Conservation (phyloP, 108 stramenopile species). For the Mediolabrus comicus region DNA sequence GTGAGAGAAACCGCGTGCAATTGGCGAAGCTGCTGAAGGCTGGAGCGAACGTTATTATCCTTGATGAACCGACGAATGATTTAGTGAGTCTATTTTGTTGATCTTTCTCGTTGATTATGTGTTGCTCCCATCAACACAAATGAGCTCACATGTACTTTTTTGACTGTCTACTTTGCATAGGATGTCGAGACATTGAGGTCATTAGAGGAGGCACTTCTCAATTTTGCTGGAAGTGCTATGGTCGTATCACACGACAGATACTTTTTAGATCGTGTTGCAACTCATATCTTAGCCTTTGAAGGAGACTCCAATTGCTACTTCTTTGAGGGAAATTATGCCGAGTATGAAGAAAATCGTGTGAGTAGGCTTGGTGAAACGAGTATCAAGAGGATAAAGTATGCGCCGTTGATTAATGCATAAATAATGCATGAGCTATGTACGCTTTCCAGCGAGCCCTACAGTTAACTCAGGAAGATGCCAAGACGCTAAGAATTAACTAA, state of each 20-base stretch:
- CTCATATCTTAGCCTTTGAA: slow-evolving; percentile 95
- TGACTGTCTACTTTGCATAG: not conserved
- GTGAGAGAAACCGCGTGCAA: slow-evolving; percentile 92
- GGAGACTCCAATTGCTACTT: slow-evolving; percentile 84
- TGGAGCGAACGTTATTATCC: slow-evolving; percentile 85
- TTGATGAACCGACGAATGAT: slow-evolving; percentile 96
- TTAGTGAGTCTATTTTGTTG: not conserved
- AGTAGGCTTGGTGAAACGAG: slow-evolving; percentile 76
- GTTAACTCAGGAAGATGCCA: no score
- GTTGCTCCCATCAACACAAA: not conserved
- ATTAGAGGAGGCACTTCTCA: slow-evolving; percentile 91
- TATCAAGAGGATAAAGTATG: slow-evolving; percentile 85
- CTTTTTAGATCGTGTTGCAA: slow-evolving; percentile 93
- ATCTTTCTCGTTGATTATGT: not conserved
- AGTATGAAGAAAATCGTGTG: slow-evolving; percentile 78
- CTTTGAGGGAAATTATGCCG: slow-evolving; percentile 90
- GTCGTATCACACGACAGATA: slow-evolving; percentile 96
- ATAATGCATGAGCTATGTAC: not conserved
- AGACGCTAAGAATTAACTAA: no score
- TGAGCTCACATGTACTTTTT: not conserved
- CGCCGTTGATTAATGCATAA: slow-evolving; percentile 79
- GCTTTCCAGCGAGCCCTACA: no score
- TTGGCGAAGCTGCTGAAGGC: slow-evolving; percentile 88
- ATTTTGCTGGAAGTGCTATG: slow-evolving; percentile 93
- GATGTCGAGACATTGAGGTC: slow-evolving; percentile 88